phyloP scores from a whole-genome alignment of 2,329 filamentous ascomycete species.

The Fragosphaeria purpurea region DNA sequence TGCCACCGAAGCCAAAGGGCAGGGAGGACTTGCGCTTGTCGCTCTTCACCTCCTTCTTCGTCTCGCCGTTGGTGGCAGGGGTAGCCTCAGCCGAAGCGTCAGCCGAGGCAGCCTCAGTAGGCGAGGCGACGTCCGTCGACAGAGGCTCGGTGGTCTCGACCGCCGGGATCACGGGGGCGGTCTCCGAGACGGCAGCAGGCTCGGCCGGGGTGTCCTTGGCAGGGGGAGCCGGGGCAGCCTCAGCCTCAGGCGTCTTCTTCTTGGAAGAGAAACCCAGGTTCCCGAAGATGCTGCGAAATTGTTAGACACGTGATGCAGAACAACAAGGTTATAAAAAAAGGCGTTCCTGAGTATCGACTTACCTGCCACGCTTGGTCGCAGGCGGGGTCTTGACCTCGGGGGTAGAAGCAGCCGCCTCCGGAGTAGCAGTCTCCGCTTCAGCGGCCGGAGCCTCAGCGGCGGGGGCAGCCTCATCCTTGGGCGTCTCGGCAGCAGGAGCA shows the following conservation, averaged over 20 bases:
- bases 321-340: too few relatives aligned
- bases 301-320: constrained; percentile 32
- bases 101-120: constrained; percentile 24
- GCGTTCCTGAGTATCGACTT: too few relatives aligned
- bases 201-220: constrained; percentile 33
- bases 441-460: constrained; percentile 23
- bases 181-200: constrained; percentile 35
- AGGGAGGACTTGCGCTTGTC: constrained; percentile 75
- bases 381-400: constrained; percentile 19
- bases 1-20: constrained; percentile 59
- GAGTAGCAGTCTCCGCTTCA: constrained; percentile 6
- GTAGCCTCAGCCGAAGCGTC: constrained; percentile 27
- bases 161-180: constrained; percentile 48
- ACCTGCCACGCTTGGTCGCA: constrained; percentile 32
- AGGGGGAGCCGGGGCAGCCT: constrained; percentile 30
- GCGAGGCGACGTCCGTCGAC: constrained; percentile 42
- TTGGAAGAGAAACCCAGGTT: constrained; percentile 38
- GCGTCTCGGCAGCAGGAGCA: constrained; percentile 24
- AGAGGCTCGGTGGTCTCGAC: constrained; percentile 48
- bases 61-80: constrained; percentile 40
- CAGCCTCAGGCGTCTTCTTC: constrained; percentile 46
- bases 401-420: constrained; percentile 25
- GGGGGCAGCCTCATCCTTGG: constrained; percentile 8
- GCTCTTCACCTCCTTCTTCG: constrained; percentile 54
- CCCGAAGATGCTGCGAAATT: constrained; percentile 41